A percentile compares a stretch with the other conserved stretches of the same genome.
Conservation (phyloP, 2,329 filamentous ascomycete genomes). For the Colletotrichum spaethianum region DNA sequence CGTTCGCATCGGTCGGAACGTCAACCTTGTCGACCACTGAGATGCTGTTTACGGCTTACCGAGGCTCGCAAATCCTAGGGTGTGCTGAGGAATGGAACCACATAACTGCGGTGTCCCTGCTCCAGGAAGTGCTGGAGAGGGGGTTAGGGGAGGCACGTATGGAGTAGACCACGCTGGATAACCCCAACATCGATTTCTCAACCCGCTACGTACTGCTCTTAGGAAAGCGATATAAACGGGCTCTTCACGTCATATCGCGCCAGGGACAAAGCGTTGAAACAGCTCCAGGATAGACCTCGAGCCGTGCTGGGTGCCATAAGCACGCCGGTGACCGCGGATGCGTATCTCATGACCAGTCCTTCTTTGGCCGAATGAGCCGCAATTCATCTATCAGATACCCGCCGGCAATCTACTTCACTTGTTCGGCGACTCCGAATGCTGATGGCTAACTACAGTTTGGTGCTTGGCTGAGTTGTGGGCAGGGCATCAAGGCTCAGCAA, state of each 20-base stretch:
- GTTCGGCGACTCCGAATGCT: conserved; percentile 8
- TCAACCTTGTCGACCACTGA: neutral
- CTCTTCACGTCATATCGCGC: conserved; percentile 14
- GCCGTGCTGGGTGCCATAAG: conserved; percentile 1
- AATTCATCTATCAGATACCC: conserved; percentile 14
- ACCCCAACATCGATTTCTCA: neutral
- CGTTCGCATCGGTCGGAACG: neutral
- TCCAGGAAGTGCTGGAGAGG: neutral
- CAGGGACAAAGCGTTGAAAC: conserved; percentile 36
- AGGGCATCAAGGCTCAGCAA: neutral
- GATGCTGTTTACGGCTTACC: neutral
- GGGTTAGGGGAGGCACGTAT: neutral
- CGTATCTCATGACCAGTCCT: conserved; percentile 3
- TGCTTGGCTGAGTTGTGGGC: neutral
- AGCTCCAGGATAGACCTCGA: conserved; percentile 13
- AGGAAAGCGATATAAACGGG: neutral
- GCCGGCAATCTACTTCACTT: neutral
- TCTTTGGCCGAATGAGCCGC: conserved; percentile 26
- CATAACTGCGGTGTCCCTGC: neutral
- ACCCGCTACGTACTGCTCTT: neutral
- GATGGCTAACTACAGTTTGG: neutral
- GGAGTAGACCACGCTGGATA: neutral
- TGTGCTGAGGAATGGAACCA: neutral
- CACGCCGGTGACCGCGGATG: conserved; percentile 24
- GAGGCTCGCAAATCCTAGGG: neutral